phyloP scores from a whole-genome alignment of 2,329 filamentous ascomycete genomes.

The Fusarium austroafricanum region DNA sequence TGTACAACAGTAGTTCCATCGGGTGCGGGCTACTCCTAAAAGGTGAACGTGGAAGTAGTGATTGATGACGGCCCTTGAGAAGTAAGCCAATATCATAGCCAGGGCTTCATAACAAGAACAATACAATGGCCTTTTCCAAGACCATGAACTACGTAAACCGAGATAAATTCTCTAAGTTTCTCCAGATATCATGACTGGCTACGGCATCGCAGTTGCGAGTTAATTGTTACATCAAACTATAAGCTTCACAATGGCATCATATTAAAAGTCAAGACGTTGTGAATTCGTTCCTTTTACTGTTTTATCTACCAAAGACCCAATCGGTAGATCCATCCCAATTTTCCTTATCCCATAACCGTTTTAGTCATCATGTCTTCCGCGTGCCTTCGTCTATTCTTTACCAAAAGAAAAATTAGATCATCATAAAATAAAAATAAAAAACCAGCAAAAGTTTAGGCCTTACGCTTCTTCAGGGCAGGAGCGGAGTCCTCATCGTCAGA shows the following conservation, averaged over 20 bases:
- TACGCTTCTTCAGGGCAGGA: conserved; percentile 57
- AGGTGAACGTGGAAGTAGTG: no score
- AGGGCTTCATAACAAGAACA: no score
- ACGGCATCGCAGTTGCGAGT: no score
- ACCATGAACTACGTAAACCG: no score
- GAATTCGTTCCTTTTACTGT: conserved; percentile 15
- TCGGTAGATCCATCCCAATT: conserved; percentile 10
- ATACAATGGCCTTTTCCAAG: no score
- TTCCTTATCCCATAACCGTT: conserved; percentile 15
- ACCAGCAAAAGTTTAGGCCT: conserved; percentile 48
- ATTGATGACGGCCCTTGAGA: no score
- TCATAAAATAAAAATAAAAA: background rate
- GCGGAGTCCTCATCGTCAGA: conserved; percentile 49
- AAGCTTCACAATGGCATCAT: background rate
- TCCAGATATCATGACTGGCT: no score
- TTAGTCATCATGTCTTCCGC: conserved; percentile 22
- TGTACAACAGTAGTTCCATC: no score
- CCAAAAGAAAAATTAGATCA: conserved; percentile 35
- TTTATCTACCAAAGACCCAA: conserved; percentile 17
- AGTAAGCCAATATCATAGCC: no score
- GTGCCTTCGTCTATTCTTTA: conserved; percentile 38
- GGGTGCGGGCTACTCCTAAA: no score
- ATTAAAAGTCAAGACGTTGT: background rate
- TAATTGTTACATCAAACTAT: no score
- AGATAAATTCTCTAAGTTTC: no score